Base-by-base conservation (phyloP, 139 green algal species). In the Chlorella sorokiniana region DNA sequence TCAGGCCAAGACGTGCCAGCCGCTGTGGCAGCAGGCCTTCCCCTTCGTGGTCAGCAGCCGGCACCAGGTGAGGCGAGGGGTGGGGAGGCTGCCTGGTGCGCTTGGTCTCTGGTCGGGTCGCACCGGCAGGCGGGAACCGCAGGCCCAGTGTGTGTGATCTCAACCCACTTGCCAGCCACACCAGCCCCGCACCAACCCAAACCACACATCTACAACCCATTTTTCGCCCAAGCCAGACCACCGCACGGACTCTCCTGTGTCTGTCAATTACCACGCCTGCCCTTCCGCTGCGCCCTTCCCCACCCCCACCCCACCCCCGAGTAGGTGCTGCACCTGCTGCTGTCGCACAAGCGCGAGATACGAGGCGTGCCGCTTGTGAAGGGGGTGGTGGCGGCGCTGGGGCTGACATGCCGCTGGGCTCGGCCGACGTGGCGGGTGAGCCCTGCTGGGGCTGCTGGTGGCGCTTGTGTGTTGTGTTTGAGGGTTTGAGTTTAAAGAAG, bases 361-460 rank as follows among this genome's bases (percentile, higher is more conserved):
- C 18, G 16, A 6, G 72, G 72, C 23, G 37, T 79, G 72, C 59
- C 25, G 11, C 54, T 80, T 37, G 56, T 40, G 27, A 70, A 71
- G n/a, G 74, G 74, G 6, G 59, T 86, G n/a, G 70, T 69, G 44
- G 29, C 64, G 33, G 65, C 80, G 4, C 45, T 87, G 62, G 83
- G 83, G 83, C 83, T 2, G 83, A 87, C 40, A 67, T 87, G 64
- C 83, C 83, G 9, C 83, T 87, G 52, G 83, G 83, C 25, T 64
- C 22, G 54, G 79, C 76, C 29, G 76, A 87, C 1, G 61, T 70
- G 56, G 56, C 74, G 31, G 74, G 74, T 70, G 40, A 35, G 71
- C 48, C 1, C 6, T 25, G 25, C 18, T 10, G 56, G 29, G 56
- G 14, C 16, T 65, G 56, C 18, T 29, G 56, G 56, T 22, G 22